Percentiles rank a stretch among this genome's conserved stretches.
Conservation (phyloP, 495 filamentous ascomycete species). For the Aspergillus leporis region DNA sequence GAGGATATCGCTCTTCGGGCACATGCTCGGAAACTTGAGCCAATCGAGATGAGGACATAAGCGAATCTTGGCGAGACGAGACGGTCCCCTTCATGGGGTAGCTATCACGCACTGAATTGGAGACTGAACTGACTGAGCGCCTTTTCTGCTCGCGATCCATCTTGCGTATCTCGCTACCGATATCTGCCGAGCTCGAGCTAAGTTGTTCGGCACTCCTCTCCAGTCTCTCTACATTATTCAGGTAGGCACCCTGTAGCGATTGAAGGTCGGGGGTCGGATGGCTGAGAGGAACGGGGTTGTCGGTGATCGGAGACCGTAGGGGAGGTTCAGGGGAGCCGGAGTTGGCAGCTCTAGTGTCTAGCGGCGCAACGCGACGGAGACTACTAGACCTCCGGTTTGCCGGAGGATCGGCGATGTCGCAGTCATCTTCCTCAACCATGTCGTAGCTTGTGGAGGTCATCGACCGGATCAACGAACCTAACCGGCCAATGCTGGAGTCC, state of each 20-base stretch:
- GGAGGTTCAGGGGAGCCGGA: constrained; percentile 45
- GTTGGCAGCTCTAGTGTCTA: constrained; percentile 28
- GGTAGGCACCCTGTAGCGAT: constrained; percentile 70
- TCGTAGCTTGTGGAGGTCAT: constrained; percentile 47
- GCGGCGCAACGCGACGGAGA: constrained; percentile 34
- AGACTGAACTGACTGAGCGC: constrained; percentile 44
- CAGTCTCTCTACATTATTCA: constrained; percentile 76
- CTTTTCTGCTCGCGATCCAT: constrained; percentile 76
- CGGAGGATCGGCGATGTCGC: constrained; percentile 37
- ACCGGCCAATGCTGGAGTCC: constrained; percentile 24
- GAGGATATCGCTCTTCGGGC: constrained; percentile 37
- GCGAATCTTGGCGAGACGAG: constrained; percentile 64
- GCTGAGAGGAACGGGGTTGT: constrained; percentile 58
- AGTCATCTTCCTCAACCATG: constrained; percentile 49
- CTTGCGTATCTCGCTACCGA: constrained; percentile 79
- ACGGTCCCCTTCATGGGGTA: constrained; percentile 26
- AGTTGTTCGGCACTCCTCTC: constrained; percentile 81
- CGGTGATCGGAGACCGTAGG: constrained; percentile 60
- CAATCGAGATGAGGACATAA: constrained; percentile 56
- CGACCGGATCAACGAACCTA: constrained; percentile 44
- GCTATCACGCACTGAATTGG: constrained; percentile 57
- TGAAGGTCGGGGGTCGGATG: constrained; percentile 79
- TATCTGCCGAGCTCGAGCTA: constrained; percentile 72
- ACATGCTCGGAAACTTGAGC: constrained; percentile 48
- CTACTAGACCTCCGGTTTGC: constrained; percentile 27